A percentile compares a stretch with the other conserved stretches of the same genome.
phyloP scores from a whole-genome alignment of 257 asterid species.

The Solanum virginianum region DNA sequence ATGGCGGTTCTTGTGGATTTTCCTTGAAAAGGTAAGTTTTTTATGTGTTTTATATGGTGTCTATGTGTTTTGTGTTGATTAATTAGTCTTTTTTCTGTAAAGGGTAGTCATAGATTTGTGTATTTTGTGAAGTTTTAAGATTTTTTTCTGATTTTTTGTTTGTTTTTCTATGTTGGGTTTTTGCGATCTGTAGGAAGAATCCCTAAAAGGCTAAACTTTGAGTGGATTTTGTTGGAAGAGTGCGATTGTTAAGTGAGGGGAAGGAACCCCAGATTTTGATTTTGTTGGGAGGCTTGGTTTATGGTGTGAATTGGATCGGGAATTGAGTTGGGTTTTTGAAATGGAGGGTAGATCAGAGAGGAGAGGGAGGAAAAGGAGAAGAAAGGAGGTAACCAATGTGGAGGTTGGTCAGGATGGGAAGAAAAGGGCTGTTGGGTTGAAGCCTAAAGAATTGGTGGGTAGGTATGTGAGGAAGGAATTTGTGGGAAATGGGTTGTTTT shows the following conservation, averaged over 20 bases:
- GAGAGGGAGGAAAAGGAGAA: slow-evolving; percentile 70
- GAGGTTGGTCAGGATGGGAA: slow-evolving; percentile 29
- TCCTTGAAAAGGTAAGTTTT: not conserved
- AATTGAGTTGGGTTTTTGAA: slow-evolving; percentile 5
- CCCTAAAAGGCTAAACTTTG: not conserved
- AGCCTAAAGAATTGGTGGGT: slow-evolving; percentile 40
- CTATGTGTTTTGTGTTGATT: not conserved
- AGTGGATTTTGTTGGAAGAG: not conserved
- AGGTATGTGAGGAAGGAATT: slow-evolving; percentile 64
- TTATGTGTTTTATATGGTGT: not conserved
- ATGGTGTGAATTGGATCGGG: slow-evolving; percentile 11
- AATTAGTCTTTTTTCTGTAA: not conserved
- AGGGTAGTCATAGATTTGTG: not conserved
- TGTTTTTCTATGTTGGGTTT: not conserved
- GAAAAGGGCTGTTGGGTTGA: slow-evolving; percentile 27
- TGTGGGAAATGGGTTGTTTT: slow-evolving; percentile 39
- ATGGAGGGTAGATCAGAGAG: slow-evolving; percentile 42
- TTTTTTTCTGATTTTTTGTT: not conserved
- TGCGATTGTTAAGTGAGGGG: not conserved
- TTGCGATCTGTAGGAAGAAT: not conserved
- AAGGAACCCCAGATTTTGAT: not conserved
- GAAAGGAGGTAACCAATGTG: slow-evolving; percentile 26
- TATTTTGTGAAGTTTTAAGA: no score
- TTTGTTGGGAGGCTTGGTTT: not conserved
- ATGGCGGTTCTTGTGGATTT: slow-evolving; percentile 1